Evolutionary conservation across 768 basidiomycete genomes (phyloP).

Genomic region (Russula sp.): DNA sequence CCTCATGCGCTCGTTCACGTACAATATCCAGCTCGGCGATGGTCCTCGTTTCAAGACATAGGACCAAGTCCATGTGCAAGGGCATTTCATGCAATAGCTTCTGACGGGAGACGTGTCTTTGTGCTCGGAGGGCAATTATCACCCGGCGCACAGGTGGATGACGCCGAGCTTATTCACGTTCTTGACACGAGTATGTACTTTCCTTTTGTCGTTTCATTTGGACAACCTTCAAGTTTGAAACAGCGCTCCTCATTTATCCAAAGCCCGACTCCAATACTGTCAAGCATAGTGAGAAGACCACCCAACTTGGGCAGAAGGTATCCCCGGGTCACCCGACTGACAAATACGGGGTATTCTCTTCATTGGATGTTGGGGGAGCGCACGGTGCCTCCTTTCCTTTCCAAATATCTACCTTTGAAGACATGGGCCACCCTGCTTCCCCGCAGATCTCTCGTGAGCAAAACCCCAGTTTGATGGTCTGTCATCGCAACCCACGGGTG

Average conservation of each 20-base stretch:
- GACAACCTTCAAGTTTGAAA: not conserved
- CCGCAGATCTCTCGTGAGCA: too few relatives aligned
- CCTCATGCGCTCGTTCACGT: not conserved
- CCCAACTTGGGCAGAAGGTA: slow-evolving; percentile 29
- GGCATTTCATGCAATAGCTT: slow-evolving; percentile 96
- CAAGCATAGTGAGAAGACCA: slow-evolving; percentile 37
- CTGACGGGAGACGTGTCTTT: slow-evolving; percentile 81
- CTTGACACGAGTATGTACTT: slow-evolving; percentile 84
- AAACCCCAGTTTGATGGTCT: slow-evolving; percentile 37
- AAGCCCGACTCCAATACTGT: slow-evolving; percentile 52
- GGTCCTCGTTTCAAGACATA: slow-evolving; percentile 99
- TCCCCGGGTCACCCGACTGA: slow-evolving; percentile 17
- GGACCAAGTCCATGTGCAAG: slow-evolving; percentile 89
- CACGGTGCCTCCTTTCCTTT: too few relatives aligned
- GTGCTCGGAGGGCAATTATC: slow-evolving; percentile 94
- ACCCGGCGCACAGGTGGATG: slow-evolving; percentile 66
- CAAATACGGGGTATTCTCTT: too few relatives aligned
- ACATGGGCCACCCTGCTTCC: slow-evolving; percentile 27
- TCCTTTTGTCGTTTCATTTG: not conserved
- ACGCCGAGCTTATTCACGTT: slow-evolving; percentile 77
- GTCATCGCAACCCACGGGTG: too few relatives aligned
- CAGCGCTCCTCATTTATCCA: slow-evolving; percentile 89
- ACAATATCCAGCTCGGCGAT: slow-evolving; percentile 65
- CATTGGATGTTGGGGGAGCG: too few relatives aligned
- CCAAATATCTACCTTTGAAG: slow-evolving; percentile 32